Evolutionary conservation across 371 early-diverging fungal genomes (phyloP), one percentile per base, ranked within the genome.

Genomic region (Mortierella sp.): DNA sequence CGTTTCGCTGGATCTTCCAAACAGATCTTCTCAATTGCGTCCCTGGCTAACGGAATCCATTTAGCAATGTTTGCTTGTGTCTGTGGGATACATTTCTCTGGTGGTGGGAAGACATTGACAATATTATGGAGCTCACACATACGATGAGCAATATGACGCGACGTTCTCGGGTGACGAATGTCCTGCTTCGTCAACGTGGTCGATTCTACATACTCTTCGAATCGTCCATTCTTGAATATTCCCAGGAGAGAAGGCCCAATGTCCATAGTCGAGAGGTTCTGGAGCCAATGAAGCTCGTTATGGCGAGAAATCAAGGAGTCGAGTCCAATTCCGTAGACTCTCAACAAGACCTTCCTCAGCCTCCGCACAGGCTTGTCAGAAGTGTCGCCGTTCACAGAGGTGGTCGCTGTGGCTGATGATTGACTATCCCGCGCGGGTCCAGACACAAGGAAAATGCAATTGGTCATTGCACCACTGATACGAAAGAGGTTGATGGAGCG

Each of bases 381-480:
- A 15, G n/a, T n/a, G n/a, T 48, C 23, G 5, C 55, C 27, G 30
- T 39, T 26, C 9, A 34, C 28, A 23, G n/a, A 14, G 17, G 30
- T 9, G 15, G 55, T 3, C 14, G 30, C 23, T 28, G 46, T 43
- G 7, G 15, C 37, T 30, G 56, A 14, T 4, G 68, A n/a, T n/a
- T n/a, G 43, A 19, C 57, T 26, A 23, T 32, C 47, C 23, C 64
- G 42, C 41, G 79, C 52, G 5, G 68, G 69, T 5, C 87, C 81
- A 8, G 84, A 84, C 12, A 94, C 92, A 70, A 88, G 84, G 57
- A 83, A 96, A 15, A 96, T 88, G 53, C 91, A 88, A 80, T 96
- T 96, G 65, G 96, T 95, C 85, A 95, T 79, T 2, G 96, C 96
- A 9, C 95, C 95, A 69, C 90, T 90, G 56, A 96, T 82, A 17